phyloP scores from a whole-genome alignment of 2,329 filamentous ascomycete species.

The Clonostachys chloroleuca region DNA sequence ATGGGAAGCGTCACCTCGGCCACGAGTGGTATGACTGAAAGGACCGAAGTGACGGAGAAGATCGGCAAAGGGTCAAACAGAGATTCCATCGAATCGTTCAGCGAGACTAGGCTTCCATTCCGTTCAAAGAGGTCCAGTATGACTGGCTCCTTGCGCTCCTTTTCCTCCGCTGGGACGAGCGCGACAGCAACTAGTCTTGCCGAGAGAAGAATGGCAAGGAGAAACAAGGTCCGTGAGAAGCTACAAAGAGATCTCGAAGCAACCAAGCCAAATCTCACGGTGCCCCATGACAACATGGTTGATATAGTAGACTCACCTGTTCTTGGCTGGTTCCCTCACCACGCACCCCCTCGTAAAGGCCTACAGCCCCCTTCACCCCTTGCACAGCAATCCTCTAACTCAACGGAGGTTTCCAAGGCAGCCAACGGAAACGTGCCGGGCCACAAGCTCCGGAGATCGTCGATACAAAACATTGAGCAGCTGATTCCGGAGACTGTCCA shows the following conservation, averaged over 20 bases:
- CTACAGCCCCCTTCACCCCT: background rate
- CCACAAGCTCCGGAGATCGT: background rate
- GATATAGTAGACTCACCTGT: conserved; percentile 3
- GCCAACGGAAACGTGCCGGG: background rate
- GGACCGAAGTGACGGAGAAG: background rate
- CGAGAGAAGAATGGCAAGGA: conserved; percentile 3
- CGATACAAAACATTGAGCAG: background rate
- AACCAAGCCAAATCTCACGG: background rate
- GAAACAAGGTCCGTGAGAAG: conserved; percentile 1
- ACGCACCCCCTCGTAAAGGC: background rate
- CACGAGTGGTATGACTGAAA: background rate
- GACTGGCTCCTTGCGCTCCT: no score
- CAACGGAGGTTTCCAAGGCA: background rate
- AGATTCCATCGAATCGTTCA: background rate
- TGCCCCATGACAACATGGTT: background rate
- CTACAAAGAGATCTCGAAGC: conserved; percentile 2
- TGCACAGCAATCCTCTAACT: background rate
- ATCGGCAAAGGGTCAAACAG: no score
- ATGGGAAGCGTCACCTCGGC: conserved; percentile 1
- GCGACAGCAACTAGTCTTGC: background rate
- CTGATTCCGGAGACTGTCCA: conserved; percentile 3
- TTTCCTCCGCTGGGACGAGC: background rate
- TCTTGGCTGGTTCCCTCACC: conserved; percentile 1
- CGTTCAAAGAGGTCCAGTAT: no score
- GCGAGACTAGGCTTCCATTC: no score